phyloP scores from a whole-genome alignment of 2,329 filamentous ascomycete genomes.

The Nemania sp. region DNA sequence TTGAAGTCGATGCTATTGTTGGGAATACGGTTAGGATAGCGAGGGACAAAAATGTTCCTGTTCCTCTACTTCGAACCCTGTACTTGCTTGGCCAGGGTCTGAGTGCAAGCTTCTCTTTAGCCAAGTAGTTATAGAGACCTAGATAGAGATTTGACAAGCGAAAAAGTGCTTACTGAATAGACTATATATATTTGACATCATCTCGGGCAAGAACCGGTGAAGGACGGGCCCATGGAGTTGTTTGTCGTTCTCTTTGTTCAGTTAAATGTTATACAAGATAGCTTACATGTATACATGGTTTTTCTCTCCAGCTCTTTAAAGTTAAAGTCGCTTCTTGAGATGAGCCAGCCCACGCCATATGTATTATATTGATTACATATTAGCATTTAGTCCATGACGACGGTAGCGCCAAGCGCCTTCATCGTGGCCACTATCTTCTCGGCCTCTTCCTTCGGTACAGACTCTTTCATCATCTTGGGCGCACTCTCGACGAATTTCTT shows the following conservation, averaged over 20 bases:
- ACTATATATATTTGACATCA: constrained; percentile 10
- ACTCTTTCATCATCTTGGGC: constrained; percentile 99
- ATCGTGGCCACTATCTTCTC: constrained; percentile 97
- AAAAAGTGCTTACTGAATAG: constrained; percentile 1
- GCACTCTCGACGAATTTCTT: constrained; percentile 99
- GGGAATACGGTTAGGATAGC: constrained; percentile 50
- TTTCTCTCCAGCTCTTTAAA: constrained; percentile 23
- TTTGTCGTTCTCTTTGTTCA: constrained; percentile 34
- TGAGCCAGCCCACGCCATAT: constrained; percentile 32
- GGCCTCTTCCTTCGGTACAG: constrained; percentile 97
- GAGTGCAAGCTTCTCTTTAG: constrained; percentile 43
- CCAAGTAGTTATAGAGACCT: constrained; percentile 22
- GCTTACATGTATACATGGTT: constrained; percentile 51
- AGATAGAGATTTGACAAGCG: constrained; percentile 1
- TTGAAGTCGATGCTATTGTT: constrained; percentile 54
- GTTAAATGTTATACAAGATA: constrained; percentile 50
- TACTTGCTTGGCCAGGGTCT: constrained; percentile 56
- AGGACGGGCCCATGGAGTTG: constrained; percentile 10
- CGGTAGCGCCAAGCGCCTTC: constrained; percentile 92
- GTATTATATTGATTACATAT: constrained; percentile 21
- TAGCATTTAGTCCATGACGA: constrained; percentile 82
- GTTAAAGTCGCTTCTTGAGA: constrained; percentile 10
- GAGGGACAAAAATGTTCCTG: constrained; percentile 44
- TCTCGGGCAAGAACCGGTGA: neutral
- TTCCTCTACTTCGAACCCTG: constrained; percentile 54